These are phyloP conservation scores for Scutellaria baicalensis DNA, from an alignment of 257 asterid genomes.

Conservation along the genomic window DNA sequence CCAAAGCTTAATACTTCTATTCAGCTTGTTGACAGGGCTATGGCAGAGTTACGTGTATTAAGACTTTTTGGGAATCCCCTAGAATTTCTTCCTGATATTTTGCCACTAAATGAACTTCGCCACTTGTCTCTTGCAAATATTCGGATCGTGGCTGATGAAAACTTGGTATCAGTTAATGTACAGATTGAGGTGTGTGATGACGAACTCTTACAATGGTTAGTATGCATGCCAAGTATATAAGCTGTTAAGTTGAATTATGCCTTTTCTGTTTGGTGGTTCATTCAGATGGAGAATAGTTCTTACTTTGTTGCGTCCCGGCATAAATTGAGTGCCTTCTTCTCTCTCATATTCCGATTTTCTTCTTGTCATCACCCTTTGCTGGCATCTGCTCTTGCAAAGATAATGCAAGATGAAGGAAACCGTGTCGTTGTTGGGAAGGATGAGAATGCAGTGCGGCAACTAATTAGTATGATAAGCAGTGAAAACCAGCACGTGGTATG, in stretches of 20 bases:
- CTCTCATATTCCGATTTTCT: constrained; percentile 98
- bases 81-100: constrained; percentile 96
- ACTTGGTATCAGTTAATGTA: constrained; percentile 77
- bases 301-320: constrained; percentile 93
- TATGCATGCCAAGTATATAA: constrained; percentile 10
- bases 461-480: constrained; percentile 98
- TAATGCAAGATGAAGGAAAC: constrained; percentile 94
- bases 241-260: constrained; percentile 15
- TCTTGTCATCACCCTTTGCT: constrained; percentile 98
- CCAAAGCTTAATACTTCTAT: constrained; percentile 35
- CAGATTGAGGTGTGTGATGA: constrained; percentile 78
- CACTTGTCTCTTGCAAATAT: constrained; percentile 97
- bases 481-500: constrained; percentile 97
- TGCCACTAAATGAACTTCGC: constrained; percentile 80
- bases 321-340: constrained; percentile 96
- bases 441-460: constrained; percentile 96
- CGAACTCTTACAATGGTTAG: constrained; percentile 11
- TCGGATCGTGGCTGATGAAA: constrained; percentile 88
- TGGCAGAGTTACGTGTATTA: constrained; percentile 78
- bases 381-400: constrained; percentile 97
- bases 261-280: constrained; percentile 18
- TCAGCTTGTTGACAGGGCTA: constrained; percentile 70
- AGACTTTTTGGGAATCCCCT: constrained; percentile 96
- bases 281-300: constrained; percentile 95
- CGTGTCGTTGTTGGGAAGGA: constrained; percentile 94